phyloP scores from a whole-genome alignment of 352 stramenopile species.

The Phytopythium helicoides region DNA sequence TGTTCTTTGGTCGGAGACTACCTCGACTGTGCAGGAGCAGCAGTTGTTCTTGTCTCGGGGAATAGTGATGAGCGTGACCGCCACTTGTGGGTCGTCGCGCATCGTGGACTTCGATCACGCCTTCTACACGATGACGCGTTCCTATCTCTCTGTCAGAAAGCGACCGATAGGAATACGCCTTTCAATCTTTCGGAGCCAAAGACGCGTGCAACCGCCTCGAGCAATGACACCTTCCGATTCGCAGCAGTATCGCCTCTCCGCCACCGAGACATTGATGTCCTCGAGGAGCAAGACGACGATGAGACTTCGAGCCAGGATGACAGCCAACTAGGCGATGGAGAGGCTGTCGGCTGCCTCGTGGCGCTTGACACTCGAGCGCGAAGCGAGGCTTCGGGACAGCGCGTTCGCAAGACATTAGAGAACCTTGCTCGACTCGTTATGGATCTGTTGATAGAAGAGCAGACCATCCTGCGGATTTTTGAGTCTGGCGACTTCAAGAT shows the following conservation, averaged over 20 bases:
- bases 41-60: conserved; percentile 49
- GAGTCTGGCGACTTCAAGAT: conserved; percentile 62
- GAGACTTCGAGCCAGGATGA: background rate
- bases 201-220: conserved; percentile 1
- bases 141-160: conserved; percentile 49
- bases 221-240: conserved; percentile 48
- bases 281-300: background rate
- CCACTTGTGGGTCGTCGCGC: conserved; percentile 65
- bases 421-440: conserved; percentile 61
- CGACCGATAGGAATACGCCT: conserved; percentile 33
- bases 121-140: conserved; percentile 58
- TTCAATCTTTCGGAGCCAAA: conserved; percentile 49
- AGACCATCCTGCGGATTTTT: conserved; percentile 61
- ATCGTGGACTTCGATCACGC: conserved; percentile 48
- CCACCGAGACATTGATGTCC: conserved; percentile 9
- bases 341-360: conserved; percentile 51
- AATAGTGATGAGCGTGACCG: conserved; percentile 19
- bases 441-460: conserved; percentile 52
- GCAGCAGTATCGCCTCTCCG: conserved; percentile 57
- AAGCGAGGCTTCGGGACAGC: conserved; percentile 25
- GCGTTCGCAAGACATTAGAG: conserved; percentile 58
- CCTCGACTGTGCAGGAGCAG: conserved; percentile 62
- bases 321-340: background rate
- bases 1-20: conserved; percentile 68
- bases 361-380: conserved; percentile 50